Base-by-base conservation (phyloP, 2,329 filamentous ascomycete species). In the Chrysoporthe austroafricana region DNA sequence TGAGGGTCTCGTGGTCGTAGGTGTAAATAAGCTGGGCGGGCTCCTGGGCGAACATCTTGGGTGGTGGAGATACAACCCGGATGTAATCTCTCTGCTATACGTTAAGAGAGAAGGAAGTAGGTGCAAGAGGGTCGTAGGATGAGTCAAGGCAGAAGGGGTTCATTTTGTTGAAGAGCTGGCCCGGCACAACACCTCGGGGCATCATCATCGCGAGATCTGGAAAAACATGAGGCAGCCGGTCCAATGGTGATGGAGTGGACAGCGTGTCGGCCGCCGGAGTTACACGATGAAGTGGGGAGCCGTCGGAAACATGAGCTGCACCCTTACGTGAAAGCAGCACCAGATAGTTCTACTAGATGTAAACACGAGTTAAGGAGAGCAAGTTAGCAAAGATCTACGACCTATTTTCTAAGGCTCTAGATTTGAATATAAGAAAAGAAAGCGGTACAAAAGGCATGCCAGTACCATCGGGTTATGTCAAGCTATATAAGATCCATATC, bases 1-100 rank as follows among this genome's bases (percentile, higher is more conserved):
- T 80, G 66, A 85, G 75, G 34, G 77, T 73, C 70, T 85, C 82
- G n/a, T 80, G 80, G 73, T 85, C 82, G 63, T 66, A 79, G 48
- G 69, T 77, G 64, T 72, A 73, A 63, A 70, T 58, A 11, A 74
- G 69, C n/a, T 71, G 65, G 54, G 50, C 63, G 21, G 46, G 8
- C 11, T 70, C 44, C 57, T 72, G 50, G 16, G 44, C 52, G 54
- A 73, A 68, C 72, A 73, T 67, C 5, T 58, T 70, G 11, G 13
- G 9, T 43, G 4, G 9, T 14, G 4, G 11, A n/a, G 16, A 39
- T 26, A 26, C 26, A 26, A 2, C 26, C 26, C 26, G 26, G 26
- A 26, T 26, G 26, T 1, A 14, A 42, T 39, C 8, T 21, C 34
- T 42, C 6, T n/a, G 3, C 32, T n/a, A 42, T 36, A 11, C 16